phyloP scores from a whole-genome alignment of 306 rosid species.

The Quercus gilva region DNA sequence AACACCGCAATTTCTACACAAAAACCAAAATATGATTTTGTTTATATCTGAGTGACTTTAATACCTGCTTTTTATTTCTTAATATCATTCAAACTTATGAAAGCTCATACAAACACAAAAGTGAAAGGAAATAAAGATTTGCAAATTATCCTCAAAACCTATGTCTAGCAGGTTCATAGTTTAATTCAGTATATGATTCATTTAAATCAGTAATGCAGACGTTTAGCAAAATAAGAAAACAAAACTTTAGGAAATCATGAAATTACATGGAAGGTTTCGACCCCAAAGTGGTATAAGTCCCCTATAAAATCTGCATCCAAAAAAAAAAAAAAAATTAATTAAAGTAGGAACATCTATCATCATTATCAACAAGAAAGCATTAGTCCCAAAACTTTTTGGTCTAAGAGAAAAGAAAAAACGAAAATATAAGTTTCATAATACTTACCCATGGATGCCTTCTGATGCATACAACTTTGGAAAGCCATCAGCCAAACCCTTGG shows the following conservation, averaged over 20 bases:
- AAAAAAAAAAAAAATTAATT: constrained; percentile 4
- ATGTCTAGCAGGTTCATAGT: neutral
- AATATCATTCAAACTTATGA: neutral
- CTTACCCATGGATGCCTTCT: constrained; percentile 53
- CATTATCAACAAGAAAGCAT: too few species aligned
- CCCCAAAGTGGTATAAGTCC: constrained; percentile 62
- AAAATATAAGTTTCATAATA: constrained; percentile 1
- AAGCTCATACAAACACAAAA: neutral
- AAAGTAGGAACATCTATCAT: constrained; percentile 21
- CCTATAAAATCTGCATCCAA: constrained; percentile 56
- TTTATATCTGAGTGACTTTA: neutral
- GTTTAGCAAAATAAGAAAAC: neutral
- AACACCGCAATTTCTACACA: too few species aligned
- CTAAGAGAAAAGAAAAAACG: constrained; percentile 2
- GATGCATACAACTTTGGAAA: constrained; percentile 55
- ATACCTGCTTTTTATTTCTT: neutral
- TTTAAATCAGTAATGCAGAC: neutral
- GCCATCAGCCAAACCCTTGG: constrained; percentile 52
- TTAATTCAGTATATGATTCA: neutral
- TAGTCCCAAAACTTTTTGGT: neutral
- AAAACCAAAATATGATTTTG: neutral
- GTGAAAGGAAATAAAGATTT: neutral
- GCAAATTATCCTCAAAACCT: constrained; percentile 6
- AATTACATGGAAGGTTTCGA: constrained; percentile 65
- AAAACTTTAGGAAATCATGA: constrained; percentile 26